Evolutionary conservation across 345 rosid species (phyloP).

Genomic region (Corchorus olitorius): DNA sequence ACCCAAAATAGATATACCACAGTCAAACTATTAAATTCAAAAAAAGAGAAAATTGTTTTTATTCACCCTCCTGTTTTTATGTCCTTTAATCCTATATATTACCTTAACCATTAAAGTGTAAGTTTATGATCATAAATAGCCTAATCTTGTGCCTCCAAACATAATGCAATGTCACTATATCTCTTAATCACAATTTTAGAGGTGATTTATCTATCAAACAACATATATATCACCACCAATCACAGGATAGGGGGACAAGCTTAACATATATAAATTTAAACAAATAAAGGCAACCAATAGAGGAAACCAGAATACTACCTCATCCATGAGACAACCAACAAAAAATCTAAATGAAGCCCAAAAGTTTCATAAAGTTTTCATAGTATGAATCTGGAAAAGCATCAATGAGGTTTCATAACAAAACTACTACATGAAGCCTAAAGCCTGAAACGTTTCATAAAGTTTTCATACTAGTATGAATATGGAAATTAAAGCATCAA

Average conservation of each 20-base stretch:
- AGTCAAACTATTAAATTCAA: neutral
- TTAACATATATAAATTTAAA: no score
- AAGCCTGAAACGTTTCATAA: neutral
- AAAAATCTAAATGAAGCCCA: no score
- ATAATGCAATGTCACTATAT: neutral
- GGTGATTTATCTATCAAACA: neutral
- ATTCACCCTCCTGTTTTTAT: neutral
- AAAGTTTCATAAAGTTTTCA: no score
- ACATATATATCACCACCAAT: neutral
- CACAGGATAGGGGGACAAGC: neutral
- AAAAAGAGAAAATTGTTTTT: neutral
- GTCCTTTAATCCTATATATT: neutral
- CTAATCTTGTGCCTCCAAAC: neutral
- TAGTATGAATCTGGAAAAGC: no score
- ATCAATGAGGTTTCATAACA: no score
- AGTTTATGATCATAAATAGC: slow-evolving; percentile 5
- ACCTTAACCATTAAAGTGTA: neutral
- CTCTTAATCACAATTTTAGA: neutral
- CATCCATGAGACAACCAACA: no score
- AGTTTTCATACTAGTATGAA: neutral
- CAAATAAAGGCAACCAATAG: no score
- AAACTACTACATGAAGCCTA: neutral
- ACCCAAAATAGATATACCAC: slow-evolving; percentile 22
- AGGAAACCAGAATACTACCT: no score
- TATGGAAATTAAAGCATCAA: no score